Evolutionary conservation across 371 early-diverging fungal species (phyloP).

Genomic region (Mucor racemosus): DNA sequence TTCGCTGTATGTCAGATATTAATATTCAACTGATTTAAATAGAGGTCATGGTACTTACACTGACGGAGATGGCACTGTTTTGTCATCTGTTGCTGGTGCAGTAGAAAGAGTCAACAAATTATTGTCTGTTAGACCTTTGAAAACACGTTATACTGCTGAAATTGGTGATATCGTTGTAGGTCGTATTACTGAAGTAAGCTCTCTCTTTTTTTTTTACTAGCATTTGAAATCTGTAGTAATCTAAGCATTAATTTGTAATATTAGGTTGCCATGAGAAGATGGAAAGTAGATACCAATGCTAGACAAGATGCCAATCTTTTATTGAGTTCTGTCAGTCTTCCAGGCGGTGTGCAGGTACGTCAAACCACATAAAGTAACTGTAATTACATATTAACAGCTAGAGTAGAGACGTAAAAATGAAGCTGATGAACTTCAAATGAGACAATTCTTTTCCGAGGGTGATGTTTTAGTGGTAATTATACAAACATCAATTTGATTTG

Average conservation of each 20-base stretch:
- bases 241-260: not conserved
- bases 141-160: slow-evolving; percentile 89
- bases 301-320: slow-evolving; percentile 89
- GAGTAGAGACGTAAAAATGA: slow-evolving; percentile 93
- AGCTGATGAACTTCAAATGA: slow-evolving; percentile 98
- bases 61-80: slow-evolving; percentile 60
- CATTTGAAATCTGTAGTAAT: not conserved
- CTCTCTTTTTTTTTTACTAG: slow-evolving; percentile 6
- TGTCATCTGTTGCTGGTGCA: slow-evolving; percentile 91
- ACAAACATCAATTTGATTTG: not conserved
- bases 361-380: slow-evolving; percentile 34
- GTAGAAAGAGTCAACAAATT: slow-evolving; percentile 97
- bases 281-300: slow-evolving; percentile 96
- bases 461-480: slow-evolving; percentile 87
- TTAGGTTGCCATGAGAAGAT: slow-evolving; percentile 84
- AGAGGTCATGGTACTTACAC: slow-evolving; percentile 97
- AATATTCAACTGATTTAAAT: not conserved
- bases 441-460: slow-evolving; percentile 93
- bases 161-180: slow-evolving; percentile 99
- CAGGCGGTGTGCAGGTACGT: slow-evolving; percentile 88
- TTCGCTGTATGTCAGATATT: not conserved
- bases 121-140: slow-evolving; percentile 89
- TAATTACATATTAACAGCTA: not conserved
- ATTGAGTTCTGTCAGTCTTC: slow-evolving; percentile 95
- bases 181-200: slow-evolving; percentile 87